Percentiles rank a stretch among this genome's conserved stretches.
These are phyloP conservation scores for Funneliformis mosseae DNA, from an alignment of 192 early-diverging fungal genomes.

Conservation along the genomic window DNA sequence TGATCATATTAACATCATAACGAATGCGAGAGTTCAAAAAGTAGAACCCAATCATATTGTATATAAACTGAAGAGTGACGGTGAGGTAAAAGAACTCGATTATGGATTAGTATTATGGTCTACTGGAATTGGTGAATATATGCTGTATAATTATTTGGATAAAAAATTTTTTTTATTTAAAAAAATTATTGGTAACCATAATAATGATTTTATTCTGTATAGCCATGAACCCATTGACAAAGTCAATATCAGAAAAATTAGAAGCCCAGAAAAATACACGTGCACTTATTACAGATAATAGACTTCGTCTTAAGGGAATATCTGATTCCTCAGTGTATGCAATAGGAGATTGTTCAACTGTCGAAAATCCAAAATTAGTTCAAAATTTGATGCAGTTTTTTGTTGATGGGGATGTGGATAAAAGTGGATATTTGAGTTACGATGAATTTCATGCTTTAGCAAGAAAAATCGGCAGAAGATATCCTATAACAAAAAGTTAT, in stretches of 20 bases:
- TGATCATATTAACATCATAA: constrained; percentile 66
- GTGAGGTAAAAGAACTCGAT: constrained; percentile 39
- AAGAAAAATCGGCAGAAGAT: constrained; percentile 44
- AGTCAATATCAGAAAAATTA: constrained; percentile 51
- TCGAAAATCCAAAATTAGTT: constrained; percentile 65
- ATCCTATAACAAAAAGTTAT: constrained; percentile 58
- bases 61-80: constrained; percentile 53
- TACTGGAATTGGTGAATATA: constrained; percentile 52
- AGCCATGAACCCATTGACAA: constrained; percentile 60
- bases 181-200: too few species aligned
- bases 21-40: constrained; percentile 65
- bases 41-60: constrained; percentile 58
- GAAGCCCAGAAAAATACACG: constrained; percentile 57
- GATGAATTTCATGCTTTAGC: constrained; percentile 53
- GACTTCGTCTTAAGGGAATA: constrained; percentile 59
- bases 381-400: constrained; percentile 50
- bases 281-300: constrained; percentile 61
- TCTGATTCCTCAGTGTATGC: constrained; percentile 62
- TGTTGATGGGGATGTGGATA: constrained; percentile 53
- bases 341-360: constrained; percentile 74
- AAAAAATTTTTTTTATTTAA: not conserved
- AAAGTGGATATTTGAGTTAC: constrained; percentile 48
- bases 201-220: not conserved
- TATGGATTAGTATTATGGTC: constrained; percentile 61
- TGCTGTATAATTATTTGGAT: constrained; percentile 26